Evolutionary conservation across 371 early-diverging fungal species (phyloP).

Genomic region (Lichtheimia ramosa): DNA sequence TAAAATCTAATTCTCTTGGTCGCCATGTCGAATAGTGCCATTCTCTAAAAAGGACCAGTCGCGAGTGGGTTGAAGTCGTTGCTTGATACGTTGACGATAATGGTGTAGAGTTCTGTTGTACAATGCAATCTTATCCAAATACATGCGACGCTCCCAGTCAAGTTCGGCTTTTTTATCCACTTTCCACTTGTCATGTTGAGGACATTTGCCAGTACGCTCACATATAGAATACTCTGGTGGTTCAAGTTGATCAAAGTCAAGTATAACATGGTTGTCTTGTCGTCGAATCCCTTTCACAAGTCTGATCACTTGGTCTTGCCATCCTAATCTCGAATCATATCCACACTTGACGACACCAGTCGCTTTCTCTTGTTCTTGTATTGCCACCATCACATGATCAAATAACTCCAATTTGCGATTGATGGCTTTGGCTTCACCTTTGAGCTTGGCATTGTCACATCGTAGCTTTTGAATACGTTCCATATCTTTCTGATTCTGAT

Average conservation of each 20-base stretch:
- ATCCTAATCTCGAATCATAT: conserved; percentile 7
- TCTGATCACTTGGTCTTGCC: conserved; percentile 2
- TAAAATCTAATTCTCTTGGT: no score
- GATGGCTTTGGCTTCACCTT: background rate
- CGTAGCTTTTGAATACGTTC: background rate
- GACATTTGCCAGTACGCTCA: conserved; percentile 3
- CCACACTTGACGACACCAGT: background rate
- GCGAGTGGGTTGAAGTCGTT: background rate
- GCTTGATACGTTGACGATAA: background rate
- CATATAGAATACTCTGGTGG: background rate
- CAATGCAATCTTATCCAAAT: background rate
- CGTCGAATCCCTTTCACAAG: background rate
- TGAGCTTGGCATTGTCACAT: background rate
- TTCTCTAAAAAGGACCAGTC: conserved; percentile 7
- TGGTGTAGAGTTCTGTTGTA: conserved; percentile 1
- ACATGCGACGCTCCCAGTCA: background rate
- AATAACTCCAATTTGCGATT: background rate
- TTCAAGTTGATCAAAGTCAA: conserved; percentile 1
- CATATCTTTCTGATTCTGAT: background rate
- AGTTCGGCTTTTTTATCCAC: background rate
- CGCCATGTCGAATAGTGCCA: conserved; percentile 8
- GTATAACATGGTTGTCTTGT: background rate
- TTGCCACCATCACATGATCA: background rate
- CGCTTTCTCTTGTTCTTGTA: no score
- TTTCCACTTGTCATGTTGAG: conserved; percentile 7